Percentiles rank a stretch among this genome's conserved stretches.
Evolutionary conservation across 805 yeast genomes (phyloP).

Genomic region (Schwanniomyces yamadae): DNA sequence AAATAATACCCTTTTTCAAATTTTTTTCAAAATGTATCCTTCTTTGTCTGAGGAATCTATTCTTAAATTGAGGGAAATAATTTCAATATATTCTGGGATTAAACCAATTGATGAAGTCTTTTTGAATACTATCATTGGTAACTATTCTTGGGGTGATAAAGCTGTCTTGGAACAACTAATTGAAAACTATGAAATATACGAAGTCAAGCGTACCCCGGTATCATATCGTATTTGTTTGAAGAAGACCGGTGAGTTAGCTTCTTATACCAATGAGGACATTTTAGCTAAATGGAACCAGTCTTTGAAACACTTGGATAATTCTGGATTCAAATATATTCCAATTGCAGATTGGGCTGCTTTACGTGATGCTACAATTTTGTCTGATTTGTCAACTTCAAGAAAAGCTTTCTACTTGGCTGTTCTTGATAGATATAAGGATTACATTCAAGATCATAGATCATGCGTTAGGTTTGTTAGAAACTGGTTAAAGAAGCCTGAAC

Average conservation of each 20-base stretch:
- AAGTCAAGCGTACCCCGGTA: constrained; percentile 62
- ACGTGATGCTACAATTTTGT: constrained; percentile 68
- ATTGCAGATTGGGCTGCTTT: constrained; percentile 84
- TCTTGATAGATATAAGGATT: constrained; percentile 47
- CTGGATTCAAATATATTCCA: constrained; percentile 63
- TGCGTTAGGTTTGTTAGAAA: constrained; percentile 27
- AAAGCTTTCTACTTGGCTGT: constrained; percentile 53
- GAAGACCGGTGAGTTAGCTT: constrained; percentile 64
- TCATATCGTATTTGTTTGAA: constrained; percentile 72
- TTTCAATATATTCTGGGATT: constrained; percentile 53
- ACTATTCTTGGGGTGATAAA: constrained; percentile 66
- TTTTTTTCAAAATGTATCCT: constrained; percentile 62
- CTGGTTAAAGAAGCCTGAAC: constrained; percentile 30
- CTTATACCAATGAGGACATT: constrained; percentile 50
- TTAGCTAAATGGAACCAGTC: constrained; percentile 55
- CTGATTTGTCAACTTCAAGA: constrained; percentile 44
- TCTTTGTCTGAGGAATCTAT: constrained; percentile 55
- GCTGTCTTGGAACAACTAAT: constrained; percentile 63
- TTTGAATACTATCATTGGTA: constrained; percentile 70
- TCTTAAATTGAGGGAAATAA: constrained; percentile 53
- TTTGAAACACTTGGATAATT: constrained; percentile 47
- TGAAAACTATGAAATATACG: constrained; percentile 55
- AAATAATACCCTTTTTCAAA: constrained; percentile 65
- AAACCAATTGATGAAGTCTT: constrained; percentile 76
- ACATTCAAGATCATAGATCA: constrained; percentile 37